Conservation (phyloP, 371 early-diverging fungal species). For the Blakeslea trispora region DNA sequence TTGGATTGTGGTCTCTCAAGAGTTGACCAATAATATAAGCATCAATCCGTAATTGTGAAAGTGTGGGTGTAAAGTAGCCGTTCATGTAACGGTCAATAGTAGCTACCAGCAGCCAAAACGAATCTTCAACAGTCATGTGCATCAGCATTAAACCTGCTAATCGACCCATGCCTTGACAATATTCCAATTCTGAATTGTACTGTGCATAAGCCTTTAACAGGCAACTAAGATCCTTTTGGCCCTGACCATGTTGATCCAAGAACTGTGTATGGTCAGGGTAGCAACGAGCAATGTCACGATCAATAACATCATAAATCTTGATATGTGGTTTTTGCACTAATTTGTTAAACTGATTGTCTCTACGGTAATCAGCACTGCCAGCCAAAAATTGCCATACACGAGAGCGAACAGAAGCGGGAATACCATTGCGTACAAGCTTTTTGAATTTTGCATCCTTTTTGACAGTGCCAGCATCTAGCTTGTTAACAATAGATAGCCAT, state of each 20-base stretch:
- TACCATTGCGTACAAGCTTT: slow-evolving; percentile 72
- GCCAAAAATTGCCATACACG: slow-evolving; percentile 76
- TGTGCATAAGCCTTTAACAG: slow-evolving; percentile 89
- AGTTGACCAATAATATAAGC: slow-evolving; percentile 84
- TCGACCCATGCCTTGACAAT: slow-evolving; percentile 97
- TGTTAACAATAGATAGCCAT: slow-evolving; percentile 49
- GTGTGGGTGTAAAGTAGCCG: slow-evolving; percentile 76
- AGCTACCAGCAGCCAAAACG: slow-evolving; percentile 88
- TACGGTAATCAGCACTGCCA: slow-evolving; percentile 46
- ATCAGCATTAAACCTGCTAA: slow-evolving; percentile 90
- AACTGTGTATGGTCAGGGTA: slow-evolving; percentile 85
- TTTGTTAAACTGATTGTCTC: slow-evolving; percentile 30
- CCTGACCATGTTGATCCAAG: slow-evolving; percentile 66
- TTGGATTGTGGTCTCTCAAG: slow-evolving; percentile 70
- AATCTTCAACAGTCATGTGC: slow-evolving; percentile 81
- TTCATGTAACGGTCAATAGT: slow-evolving; percentile 75
- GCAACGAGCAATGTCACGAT: slow-evolving; percentile 81
- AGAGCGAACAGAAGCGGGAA: slow-evolving; percentile 75
- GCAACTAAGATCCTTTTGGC: slow-evolving; percentile 68
- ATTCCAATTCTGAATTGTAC: slow-evolving; percentile 87
- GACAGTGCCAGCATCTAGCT: slow-evolving; percentile 46
- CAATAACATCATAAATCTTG: slow-evolving; percentile 74
- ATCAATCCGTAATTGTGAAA: slow-evolving; percentile 80
- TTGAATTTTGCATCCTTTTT: slow-evolving; percentile 59
- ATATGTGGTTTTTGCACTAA: slow-evolving; percentile 23